Base-by-base conservation (phyloP, 2,329 filamentous ascomycete species). In the Cercospora sesami region DNA sequence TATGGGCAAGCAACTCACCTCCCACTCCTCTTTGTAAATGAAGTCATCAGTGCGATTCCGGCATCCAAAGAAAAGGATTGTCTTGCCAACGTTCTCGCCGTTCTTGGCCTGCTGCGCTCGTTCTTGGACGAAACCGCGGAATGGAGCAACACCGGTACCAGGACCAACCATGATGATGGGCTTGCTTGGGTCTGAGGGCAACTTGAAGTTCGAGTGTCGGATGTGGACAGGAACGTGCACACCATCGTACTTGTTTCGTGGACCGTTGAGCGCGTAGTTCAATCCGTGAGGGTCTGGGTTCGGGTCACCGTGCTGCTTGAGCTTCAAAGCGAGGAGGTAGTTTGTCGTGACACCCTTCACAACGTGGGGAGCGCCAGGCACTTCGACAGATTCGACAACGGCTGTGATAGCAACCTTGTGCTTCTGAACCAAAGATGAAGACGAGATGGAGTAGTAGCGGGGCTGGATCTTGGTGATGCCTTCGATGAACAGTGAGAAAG, bases 391-490 rank as follows among this genome's bases (percentile, higher is more conserved):
- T 80, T 98, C 95, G 68, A 99, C 94, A 48, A 98, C 91, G 66
- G 94, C 94, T 16, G 95, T 99, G 76, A 99, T 91, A 69, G 95
- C 92, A 73, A 99, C 93, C 83, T 93, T 94, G 81, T 96, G 90
- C 79, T 95, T 94, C 79, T 99, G 94, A 16, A 96, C 94, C 8
- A 93, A 80, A 6, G 95, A 97, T 0, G 95, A 98, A 1, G 96
- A 99, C 2, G 95, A 99, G 80, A 99, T 99, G 60, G 96, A 99
- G 84, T 99, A 99, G 86, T 98, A 99, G 60, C 95, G 92, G 45
- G 95, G 94, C 81, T 99, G 95, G 66, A 99, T 89, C 85, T 97
- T 98, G 81, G 90, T 92, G 69, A 99, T 81, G 72, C 93, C 91
- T 84, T 99, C 95, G 73, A 99, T 93, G 75, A 98, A 89, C 75